Base-by-base conservation (phyloP, 129 eudicot species). In the Chrysanthemum seticuspe region DNA sequence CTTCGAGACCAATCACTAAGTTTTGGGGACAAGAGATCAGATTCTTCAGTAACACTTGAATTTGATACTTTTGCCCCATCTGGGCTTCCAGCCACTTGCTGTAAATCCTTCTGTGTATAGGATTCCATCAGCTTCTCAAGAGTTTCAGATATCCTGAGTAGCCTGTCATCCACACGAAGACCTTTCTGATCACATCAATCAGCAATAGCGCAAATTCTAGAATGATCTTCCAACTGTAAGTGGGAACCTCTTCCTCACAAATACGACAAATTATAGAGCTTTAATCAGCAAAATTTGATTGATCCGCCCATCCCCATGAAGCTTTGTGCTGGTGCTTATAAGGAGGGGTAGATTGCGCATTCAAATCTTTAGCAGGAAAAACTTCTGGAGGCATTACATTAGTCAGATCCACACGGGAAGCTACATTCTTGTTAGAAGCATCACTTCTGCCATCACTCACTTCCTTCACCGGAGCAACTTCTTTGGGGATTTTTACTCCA, bases 231-330 rank as follows among this genome's bases (percentile, higher is more conserved):
- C 74, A 95, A 86, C 68, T 91, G 99, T 76, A 86, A 82, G 99
- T 95, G 5, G 97, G 89, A 76, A 95, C 94, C 75, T 88, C 96
- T 71, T 95, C 99, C 82, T 95, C 99, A 91, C 99, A 95, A 16
- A 95, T 95, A 27, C 99, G 87, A 70, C 99, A 95, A 51, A 91
- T 91, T 72, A 95, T 95, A 52, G 96, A 87, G 60, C 85, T 95
- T 65, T 85, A 96, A 61, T 90, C 96, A 12, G 80, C 78, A 10
- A 66, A 52, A 66, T 82, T 83, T 2, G 93, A 85, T 63, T 84
- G 91, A 74, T 94, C 98, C 19, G 89, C 89, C 98, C 97, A 87
- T 27, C 99, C 99, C 99, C 97, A 95, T 36, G 99, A 95, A 68
- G 77, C 76, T 74, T 83, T 95, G 65, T 88, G 96, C 21, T 83